A percentile compares a stretch with the other conserved stretches of the same genome.
These are phyloP conservation scores for Cytidiella melzeri DNA, from an alignment of 768 basidiomycete genomes.

Conservation along the genomic window DNA sequence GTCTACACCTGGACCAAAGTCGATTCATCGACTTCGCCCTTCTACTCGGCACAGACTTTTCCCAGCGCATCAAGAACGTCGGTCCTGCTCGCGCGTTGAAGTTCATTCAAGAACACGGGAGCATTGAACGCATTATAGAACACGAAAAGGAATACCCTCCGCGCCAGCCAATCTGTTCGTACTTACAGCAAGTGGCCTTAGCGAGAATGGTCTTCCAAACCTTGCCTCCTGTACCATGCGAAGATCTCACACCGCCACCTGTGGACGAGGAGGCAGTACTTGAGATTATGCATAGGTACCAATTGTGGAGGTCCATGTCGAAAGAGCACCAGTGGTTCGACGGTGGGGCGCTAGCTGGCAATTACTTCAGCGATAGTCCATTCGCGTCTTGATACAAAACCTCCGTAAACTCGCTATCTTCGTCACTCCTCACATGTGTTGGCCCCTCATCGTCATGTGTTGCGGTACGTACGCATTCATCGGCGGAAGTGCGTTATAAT, in stretches of 20 bases:
- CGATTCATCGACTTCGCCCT: constrained; percentile 81
- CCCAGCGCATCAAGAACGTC: constrained; percentile 74
- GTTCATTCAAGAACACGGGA: constrained; percentile 62
- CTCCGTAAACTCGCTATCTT: not conserved
- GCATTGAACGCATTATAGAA: constrained; percentile 66
- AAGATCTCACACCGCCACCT: constrained; percentile 26
- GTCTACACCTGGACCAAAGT: constrained; percentile 48
- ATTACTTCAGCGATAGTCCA: constrained; percentile 65
- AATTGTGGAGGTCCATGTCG: constrained; percentile 36
- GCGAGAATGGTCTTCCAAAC: constrained; percentile 63
- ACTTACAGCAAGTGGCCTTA: constrained; percentile 55
- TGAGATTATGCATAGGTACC: constrained; percentile 44
- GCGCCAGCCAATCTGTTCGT: constrained; percentile 39
- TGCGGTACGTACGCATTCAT: no score
- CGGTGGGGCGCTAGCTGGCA: constrained; percentile 45
- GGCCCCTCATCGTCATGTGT: no score
- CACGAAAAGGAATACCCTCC: constrained; percentile 45
- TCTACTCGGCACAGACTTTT: constrained; percentile 87
- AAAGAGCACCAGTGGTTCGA: constrained; percentile 34
- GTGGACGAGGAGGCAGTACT: constrained; percentile 38
- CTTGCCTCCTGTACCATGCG: constrained; percentile 56
- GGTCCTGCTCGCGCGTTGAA: constrained; percentile 76
- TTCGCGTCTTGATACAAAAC: constrained; percentile 4
- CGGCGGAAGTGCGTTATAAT: no score
- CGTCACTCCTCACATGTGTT: no score